Base-by-base conservation (phyloP, 1,284 basidiomycete species). In the Ganoderma lingzhi region DNA sequence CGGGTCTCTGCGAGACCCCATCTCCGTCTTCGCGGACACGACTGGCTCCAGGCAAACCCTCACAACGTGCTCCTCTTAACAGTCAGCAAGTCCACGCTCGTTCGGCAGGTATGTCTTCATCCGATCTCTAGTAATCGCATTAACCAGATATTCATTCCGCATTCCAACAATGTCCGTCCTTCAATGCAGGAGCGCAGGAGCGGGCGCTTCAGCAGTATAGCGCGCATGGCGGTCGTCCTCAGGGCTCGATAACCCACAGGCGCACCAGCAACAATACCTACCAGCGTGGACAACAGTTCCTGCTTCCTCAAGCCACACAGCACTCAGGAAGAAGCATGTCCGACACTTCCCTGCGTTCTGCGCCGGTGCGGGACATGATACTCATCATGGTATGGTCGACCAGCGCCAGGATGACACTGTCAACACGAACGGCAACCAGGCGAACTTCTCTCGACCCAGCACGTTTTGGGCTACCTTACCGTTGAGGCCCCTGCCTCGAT, bases 331-430 rank as follows among this genome's bases (percentile, higher is more conserved):
- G 90, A 61, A 89, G 87, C 77, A 87, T 90, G 73, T 90, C 88
- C 3, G 90, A 92, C 69, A 87, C 88, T 0, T 83, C 88, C 48
- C 82, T 84, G 62, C 87, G 85, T 71, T 85, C 87, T n/a, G 63
- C 70, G 6, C 85, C 85, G 0, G 79, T 84, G 41, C 91, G 90
- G 87, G 84, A 86, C 62, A 75, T 80, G 51, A 74, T 79, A 66
- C 77, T 78, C 3, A 35, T 3, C 74, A 81, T 69, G 80, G 76
- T 78, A 75, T 78, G 73, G 77, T 56, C 53, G 76, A 83, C 69
- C 78, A 78, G 45, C 78, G 74, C 35, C 69, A 75, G 37, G 70
- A 69, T 30, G 77, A 78, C 35, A 83, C 84, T 30, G 83, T 87
- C 68, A 84, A 81, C 78, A 83, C 87, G 80, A 82, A 82, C 72